These are phyloP conservation scores for Teratosphaeriaceae sp. DNA, from an alignment of 2,329 filamentous ascomycete species.

Conservation along the genomic window DNA sequence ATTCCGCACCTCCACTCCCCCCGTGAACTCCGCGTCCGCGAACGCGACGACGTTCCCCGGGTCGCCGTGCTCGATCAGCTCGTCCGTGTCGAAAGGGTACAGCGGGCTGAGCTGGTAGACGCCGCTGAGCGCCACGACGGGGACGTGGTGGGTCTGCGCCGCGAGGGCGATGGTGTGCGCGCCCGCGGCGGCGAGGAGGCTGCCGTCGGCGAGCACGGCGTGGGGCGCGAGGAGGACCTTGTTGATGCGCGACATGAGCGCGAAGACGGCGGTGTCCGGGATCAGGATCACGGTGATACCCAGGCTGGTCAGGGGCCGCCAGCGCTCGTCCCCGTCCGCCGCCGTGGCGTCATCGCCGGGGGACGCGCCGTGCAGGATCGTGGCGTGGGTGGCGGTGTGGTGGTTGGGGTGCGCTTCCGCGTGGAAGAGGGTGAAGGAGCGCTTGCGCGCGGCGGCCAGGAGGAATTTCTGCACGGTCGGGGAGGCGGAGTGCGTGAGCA, in stretches of 20 bases:
- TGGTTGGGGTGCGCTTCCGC: constrained; percentile 68
- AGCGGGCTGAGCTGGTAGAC: constrained; percentile 93
- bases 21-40: constrained; percentile 71
- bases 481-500: constrained; percentile 82
- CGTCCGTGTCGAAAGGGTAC: constrained; percentile 75
- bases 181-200: constrained; percentile 77
- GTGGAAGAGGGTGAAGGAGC: constrained; percentile 86
- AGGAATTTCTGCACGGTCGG: constrained; percentile 85
- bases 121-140: constrained; percentile 82
- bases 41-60: constrained; percentile 70
- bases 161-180: constrained; percentile 76
- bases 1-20: constrained; percentile 69
- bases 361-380: constrained; percentile 51
- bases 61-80: constrained; percentile 80
- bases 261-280: constrained; percentile 78
- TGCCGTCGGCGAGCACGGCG: constrained; percentile 81
- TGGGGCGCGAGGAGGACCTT: constrained; percentile 90
- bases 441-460: constrained; percentile 75
- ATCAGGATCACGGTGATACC: constrained; percentile 81
- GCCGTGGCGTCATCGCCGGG: constrained; percentile 34
- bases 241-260: constrained; percentile 90
- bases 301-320: constrained; percentile 68
- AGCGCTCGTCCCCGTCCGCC: constrained; percentile 50
- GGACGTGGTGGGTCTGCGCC: constrained; percentile 72
- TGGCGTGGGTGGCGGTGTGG: constrained; percentile 56